phyloP scores from a whole-genome alignment of 768 basidiomycete species.

The Chiua virens region DNA sequence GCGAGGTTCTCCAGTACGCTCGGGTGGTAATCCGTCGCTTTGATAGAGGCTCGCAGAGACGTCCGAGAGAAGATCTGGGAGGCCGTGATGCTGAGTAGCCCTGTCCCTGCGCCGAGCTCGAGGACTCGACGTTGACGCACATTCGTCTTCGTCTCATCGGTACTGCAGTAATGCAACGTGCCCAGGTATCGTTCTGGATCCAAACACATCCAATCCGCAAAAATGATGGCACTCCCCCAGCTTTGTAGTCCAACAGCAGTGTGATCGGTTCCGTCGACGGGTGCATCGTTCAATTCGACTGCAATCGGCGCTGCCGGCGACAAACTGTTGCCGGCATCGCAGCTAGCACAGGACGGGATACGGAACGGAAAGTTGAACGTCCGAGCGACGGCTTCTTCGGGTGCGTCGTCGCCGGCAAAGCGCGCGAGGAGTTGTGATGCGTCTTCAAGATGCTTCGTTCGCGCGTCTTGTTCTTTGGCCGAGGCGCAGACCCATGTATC shows the following conservation, averaged over 20 bases:
- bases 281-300: constrained; percentile 70
- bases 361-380: constrained; percentile 48
- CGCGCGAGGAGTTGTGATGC: constrained; percentile 57
- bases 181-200: constrained; percentile 42
- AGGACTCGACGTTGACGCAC: no score
- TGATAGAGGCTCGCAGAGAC: no score
- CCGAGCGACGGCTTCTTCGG: constrained; percentile 47
- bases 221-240: constrained; percentile 77
- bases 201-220: constrained; percentile 62
- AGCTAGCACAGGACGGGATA: constrained; percentile 4
- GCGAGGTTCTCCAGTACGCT: no score
- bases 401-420: constrained; percentile 45
- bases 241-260: constrained; percentile 83
- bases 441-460: constrained; percentile 50
- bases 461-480: constrained; percentile 39
- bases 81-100: no score
- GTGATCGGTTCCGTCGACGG: constrained; percentile 62
- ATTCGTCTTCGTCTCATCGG: background rate
- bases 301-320: constrained; percentile 24
- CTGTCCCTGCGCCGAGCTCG: no score
- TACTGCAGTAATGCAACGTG: constrained; percentile 10
- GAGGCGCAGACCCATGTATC: constrained; percentile 46
- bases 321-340: background rate
- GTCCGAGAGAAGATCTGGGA: no score
- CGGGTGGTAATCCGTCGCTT: no score